These are phyloP conservation scores for Persicaria tinctoria DNA, from an alignment of 148 eudicot genomes.

Conservation along the genomic window DNA sequence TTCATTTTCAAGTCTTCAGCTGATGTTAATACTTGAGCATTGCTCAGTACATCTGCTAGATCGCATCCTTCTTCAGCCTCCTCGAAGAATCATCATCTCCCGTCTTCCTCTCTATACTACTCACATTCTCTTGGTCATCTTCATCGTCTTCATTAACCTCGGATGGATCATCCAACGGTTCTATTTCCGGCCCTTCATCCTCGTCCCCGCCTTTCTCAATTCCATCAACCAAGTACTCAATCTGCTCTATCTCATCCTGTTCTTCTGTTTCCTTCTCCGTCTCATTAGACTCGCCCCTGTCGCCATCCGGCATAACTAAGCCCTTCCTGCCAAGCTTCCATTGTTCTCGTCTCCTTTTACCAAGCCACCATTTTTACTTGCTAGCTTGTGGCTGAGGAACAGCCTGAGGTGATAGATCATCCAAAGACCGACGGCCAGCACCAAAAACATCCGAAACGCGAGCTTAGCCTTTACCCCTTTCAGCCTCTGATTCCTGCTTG, in stretches of 20 bases:
- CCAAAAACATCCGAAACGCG: constrained; percentile 15
- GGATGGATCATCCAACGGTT: neutral
- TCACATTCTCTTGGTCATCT: neutral
- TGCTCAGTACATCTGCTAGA: neutral
- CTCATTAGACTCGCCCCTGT: neutral
- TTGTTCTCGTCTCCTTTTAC: neutral
- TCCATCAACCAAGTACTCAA: constrained; percentile 5
- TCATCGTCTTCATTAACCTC: neutral
- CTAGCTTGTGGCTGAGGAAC: neutral
- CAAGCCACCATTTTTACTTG: neutral
- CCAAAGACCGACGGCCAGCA: constrained; percentile 16
- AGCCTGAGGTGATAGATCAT: constrained; percentile 22
- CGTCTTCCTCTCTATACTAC: neutral
- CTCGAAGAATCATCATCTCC: neutral
- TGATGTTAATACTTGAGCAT: neutral
- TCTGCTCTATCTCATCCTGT: neutral
- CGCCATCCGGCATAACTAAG: neutral
- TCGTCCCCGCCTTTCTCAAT: neutral
- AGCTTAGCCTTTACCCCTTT: constrained; percentile 16
- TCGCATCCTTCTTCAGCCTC: neutral
- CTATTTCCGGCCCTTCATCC: neutral
- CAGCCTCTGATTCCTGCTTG: constrained; percentile 19
- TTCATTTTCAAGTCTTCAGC: neutral
- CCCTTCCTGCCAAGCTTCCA: constrained; percentile 7
- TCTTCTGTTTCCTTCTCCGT: neutral